A percentile compares a stretch with the other conserved stretches of the same genome.
These are phyloP conservation scores for Medicago ruthenica DNA, from an alignment of 306 rosid species.

Conservation along the genomic window DNA sequence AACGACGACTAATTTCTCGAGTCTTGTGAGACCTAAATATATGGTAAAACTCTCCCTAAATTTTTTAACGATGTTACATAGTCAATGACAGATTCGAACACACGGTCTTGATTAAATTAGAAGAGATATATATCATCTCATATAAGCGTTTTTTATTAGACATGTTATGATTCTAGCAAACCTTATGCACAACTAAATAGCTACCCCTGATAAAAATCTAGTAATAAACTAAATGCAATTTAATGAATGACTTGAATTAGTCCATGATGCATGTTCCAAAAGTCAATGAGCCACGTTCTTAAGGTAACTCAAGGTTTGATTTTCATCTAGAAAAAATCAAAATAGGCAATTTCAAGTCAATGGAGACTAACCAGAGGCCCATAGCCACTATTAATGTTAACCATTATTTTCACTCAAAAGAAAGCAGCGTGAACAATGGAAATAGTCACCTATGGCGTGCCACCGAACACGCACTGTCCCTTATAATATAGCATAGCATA, in stretches of 20 bases:
- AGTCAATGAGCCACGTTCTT: conserved; percentile 13
- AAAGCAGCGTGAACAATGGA: conserved; percentile 3
- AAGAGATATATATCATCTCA: too few relatives aligned
- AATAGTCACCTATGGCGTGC: conserved; percentile 44
- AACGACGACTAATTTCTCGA: too few relatives aligned
- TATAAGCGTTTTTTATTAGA: too few relatives aligned
- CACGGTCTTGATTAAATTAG: too few relatives aligned
- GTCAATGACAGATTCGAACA: too few relatives aligned
- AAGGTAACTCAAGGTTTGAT: neutral
- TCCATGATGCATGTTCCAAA: conserved; percentile 5
- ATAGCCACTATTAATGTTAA: neutral
- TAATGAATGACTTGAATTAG: neutral
- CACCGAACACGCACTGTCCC: conserved; percentile 40
- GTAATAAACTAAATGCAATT: neutral
- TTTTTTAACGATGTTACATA: too few relatives aligned
- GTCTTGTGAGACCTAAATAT: too few relatives aligned
- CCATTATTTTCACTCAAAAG: neutral
- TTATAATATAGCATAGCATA: conserved; percentile 31
- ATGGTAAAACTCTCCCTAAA: too few relatives aligned
- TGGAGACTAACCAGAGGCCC: neutral
- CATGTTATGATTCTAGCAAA: too few relatives aligned
- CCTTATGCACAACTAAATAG: too few relatives aligned
- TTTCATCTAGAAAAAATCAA: conserved; percentile 13
- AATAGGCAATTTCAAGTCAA: conserved; percentile 7
- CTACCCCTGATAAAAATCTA: too few relatives aligned